Evolutionary conservation across 2,329 filamentous ascomycete species (phyloP), one percentile per base, ranked within the genome.

Genomic region (Diaporthe sp.): DNA sequence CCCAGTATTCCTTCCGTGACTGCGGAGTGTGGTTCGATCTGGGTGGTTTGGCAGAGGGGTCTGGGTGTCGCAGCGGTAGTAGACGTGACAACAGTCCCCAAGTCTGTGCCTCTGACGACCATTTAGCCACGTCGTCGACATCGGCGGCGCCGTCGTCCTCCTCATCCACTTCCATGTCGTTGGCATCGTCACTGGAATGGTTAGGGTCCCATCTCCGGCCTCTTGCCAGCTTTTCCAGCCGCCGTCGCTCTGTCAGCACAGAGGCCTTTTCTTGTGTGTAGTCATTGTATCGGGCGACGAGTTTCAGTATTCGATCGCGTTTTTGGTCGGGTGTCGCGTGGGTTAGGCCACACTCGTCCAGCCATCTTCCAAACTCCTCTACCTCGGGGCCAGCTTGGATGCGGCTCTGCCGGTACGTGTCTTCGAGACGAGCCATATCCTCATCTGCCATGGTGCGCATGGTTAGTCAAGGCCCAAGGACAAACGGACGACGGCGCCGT

Each of bases 41-140:
- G 9, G 57, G 53, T 58, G 75, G 68, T 77, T 78, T 82, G 73
- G 78, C 80, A 76, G 79, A 76, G 74, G 74, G 80, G 73, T 86
- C 84, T 75, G 80, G 88, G 86, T 95, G 93, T 79, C 94, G 90
- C 77, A 95, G 84, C 15, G 93, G 92, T 70, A 98, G 89, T 76
- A 98, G 87, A 53, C 94, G 90, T 67, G 92, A 90, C 75, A 98
- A 86, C 39, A 98, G 88, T 81, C 97, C 93, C 97, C 97, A 99
- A 0, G 95, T 97, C 80, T 97, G 95, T 55, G 92, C 91, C 84
- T 99, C 97, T 78, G 94, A 89, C 83, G 97, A 92, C 88, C 95
- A 93, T 74, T 91, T 89, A 80, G 89, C 87, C 17, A 93, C 81
- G 76, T 91, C 88, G 72, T 88, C 80, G 19, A 77, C 77, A 55